These are phyloP conservation scores for Aureobasidium sp. DNA, from an alignment of 2,329 filamentous ascomycete genomes.

Conservation along the genomic window DNA sequence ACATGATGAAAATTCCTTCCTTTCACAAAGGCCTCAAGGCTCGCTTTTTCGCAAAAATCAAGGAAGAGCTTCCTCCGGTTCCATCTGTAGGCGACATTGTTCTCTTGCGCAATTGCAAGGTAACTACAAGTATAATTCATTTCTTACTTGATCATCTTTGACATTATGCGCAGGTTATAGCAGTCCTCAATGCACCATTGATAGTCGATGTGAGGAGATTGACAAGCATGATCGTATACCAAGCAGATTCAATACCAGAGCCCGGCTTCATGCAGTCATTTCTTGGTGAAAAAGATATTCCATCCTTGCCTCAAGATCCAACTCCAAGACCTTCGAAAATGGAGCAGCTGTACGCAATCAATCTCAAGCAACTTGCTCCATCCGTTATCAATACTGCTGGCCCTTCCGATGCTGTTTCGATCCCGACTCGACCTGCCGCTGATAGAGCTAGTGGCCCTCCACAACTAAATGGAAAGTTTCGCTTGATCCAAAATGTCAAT, in stretches of 20 bases:
- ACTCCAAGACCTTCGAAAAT: constrained; percentile 13
- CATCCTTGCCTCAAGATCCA: constrained; percentile 18
- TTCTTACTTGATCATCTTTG: neutral
- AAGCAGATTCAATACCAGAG: constrained; percentile 21
- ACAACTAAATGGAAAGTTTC: constrained; percentile 42
- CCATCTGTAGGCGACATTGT: constrained; percentile 54
- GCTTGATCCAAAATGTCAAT: constrained; percentile 56
- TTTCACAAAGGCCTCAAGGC: constrained; percentile 40
- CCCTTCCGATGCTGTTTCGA: neutral
- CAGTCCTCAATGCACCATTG: neutral
- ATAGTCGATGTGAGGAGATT: constrained; percentile 15
- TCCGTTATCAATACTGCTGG: neutral
- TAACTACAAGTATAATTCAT: neutral
- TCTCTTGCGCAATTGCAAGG: constrained; percentile 43
- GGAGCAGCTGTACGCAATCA: constrained; percentile 31
- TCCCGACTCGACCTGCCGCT: neutral
- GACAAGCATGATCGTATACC: constrained; percentile 24
- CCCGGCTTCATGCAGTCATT: constrained; percentile 24
- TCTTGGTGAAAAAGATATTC: constrained; percentile 20
- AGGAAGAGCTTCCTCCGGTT: constrained; percentile 32
- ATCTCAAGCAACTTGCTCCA: neutral
- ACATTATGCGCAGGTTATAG: neutral
- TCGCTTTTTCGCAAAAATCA: constrained; percentile 52
- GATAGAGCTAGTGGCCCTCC: neutral
- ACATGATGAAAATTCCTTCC: constrained; percentile 16